phyloP scores from a whole-genome alignment of 208 protist species.

The Trypanosoma brucei region DNA sequence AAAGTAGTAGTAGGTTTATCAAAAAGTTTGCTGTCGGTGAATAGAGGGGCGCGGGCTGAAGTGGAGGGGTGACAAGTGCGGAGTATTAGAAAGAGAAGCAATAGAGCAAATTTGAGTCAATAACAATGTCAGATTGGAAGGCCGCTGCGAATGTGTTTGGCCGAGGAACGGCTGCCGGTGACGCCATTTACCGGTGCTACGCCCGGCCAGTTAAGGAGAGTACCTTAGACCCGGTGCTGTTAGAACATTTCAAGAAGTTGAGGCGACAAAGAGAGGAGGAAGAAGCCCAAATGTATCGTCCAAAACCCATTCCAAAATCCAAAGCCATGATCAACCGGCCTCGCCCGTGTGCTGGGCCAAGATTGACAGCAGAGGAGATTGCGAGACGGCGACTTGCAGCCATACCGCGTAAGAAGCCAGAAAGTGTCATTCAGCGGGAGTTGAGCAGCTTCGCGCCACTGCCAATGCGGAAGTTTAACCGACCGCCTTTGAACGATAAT shows the following conservation, averaged over 20 bases:
- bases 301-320: slow-evolving; percentile 79
- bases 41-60: too few relatives aligned
- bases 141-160: slow-evolving; percentile 61
- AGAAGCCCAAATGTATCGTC: slow-evolving; percentile 53
- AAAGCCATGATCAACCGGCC: slow-evolving; percentile 65
- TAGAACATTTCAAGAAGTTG: slow-evolving; percentile 42
- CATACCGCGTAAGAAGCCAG: slow-evolving; percentile 62
- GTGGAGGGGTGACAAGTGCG: too few relatives aligned
- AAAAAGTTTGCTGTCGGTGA: too few relatives aligned
- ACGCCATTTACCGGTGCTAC: slow-evolving; percentile 88
- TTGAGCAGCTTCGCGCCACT: slow-evolving; percentile 21
- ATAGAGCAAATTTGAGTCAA: background rate
- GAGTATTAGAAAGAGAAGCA: too few relatives aligned
- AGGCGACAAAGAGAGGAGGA: slow-evolving; percentile 57
- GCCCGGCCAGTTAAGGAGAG: slow-evolving; percentile 59
- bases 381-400: slow-evolving; percentile 57
- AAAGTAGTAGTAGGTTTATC: too few relatives aligned
- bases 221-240: slow-evolving; percentile 77
- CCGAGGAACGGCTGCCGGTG: slow-evolving; percentile 79
- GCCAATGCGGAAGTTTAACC: slow-evolving; percentile 28
- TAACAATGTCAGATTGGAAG: slow-evolving; percentile 7
- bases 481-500: slow-evolving; percentile 48
- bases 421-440: slow-evolving; percentile 51
- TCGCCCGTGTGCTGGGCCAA: slow-evolving; percentile 40
- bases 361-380: slow-evolving; percentile 43